Base-by-base conservation (phyloP, 139 green algal species). In the Edaphochlamys debaryana region DNA sequence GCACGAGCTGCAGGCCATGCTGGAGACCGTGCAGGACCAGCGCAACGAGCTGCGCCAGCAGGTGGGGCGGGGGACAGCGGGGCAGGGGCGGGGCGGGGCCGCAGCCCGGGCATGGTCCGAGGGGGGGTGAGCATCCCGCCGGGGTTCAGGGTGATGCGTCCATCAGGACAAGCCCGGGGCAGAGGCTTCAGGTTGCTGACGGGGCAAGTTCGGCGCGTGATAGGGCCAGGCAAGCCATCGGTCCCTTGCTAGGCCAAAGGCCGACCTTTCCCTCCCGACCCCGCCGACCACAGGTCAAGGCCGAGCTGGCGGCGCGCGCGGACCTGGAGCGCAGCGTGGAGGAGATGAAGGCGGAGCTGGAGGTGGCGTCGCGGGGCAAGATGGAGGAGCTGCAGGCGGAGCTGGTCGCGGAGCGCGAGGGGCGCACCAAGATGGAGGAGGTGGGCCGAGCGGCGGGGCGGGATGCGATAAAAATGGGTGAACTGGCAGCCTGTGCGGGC, bases 1-100 rank as follows among this genome's bases (percentile, higher is more conserved):
- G 38, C 79, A 87, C 75, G 94, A 98, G 83, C 73, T 96, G 84
- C 79, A 93, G 66, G 81, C 71, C 62, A 94, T 93, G 62, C 88
- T 98, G 75, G 93, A 95, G 80, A 92, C 88, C 34, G 91, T 98
- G 69, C 92, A 96, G 87, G 87, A 93, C 81, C 94, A 98, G 91
- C 88, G 94, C 73, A 95, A 96, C 79, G 95, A 97, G 85, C 89
- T 97, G 75, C 88, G 91, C 13, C 86, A 95, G 89, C 87, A 93
- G 80, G 90, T 89, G 60, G 87, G 79, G 23, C 86, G 79, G n/a
- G n/a, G 90, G 84, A 58, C 13, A 62, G 63, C 30, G 6, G 30
- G n/a, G n/a, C n/a, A n/a, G n/a, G n/a, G n/a, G n/a, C n/a, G n/a
- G n/a, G n/a, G n/a, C n/a, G n/a, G n/a, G n/a, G n/a, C n/a, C n/a